phyloP scores from a whole-genome alignment of 805 yeast genomes.

The Suhomyces kilbournensis region DNA sequence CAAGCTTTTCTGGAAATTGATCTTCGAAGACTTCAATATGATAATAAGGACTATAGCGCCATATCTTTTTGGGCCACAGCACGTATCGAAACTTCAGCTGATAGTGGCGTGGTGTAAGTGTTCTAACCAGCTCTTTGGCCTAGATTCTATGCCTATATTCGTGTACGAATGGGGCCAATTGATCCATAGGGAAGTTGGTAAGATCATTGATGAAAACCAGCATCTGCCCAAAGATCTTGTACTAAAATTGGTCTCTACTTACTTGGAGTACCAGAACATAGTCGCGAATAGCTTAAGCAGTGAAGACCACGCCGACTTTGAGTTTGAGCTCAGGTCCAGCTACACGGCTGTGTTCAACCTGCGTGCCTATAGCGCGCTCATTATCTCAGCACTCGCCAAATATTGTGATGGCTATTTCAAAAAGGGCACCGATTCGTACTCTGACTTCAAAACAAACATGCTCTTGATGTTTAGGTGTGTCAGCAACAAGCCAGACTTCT shows the following conservation, averaged over 20 bases:
- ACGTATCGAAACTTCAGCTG: neutral
- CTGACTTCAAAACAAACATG: conserved; percentile 16
- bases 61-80: conserved; percentile 10
- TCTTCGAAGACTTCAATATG: conserved; percentile 25
- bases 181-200: conserved; percentile 4
- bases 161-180: conserved; percentile 25
- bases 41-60: conserved; percentile 21
- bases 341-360: conserved; percentile 18
- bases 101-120: conserved; percentile 1
- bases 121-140: conserved; percentile 11
- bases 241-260: conserved; percentile 11
- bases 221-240: neutral
- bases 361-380: conserved; percentile 11
- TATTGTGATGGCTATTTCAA: conserved; percentile 31
- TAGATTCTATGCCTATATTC: conserved; percentile 19
- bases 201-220: conserved; percentile 4
- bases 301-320: conserved; percentile 21
- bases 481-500: conserved; percentile 32
- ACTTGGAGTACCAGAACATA: conserved; percentile 11
- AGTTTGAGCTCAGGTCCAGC: conserved; percentile 29
- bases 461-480: conserved; percentile 30
- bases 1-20: conserved; percentile 28
- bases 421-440: conserved; percentile 3
- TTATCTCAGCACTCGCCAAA: conserved; percentile 26
- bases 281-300: conserved; percentile 11